Conservation (phyloP, 2,329 filamentous ascomycete species). For the Cercospora sp. region DNA sequence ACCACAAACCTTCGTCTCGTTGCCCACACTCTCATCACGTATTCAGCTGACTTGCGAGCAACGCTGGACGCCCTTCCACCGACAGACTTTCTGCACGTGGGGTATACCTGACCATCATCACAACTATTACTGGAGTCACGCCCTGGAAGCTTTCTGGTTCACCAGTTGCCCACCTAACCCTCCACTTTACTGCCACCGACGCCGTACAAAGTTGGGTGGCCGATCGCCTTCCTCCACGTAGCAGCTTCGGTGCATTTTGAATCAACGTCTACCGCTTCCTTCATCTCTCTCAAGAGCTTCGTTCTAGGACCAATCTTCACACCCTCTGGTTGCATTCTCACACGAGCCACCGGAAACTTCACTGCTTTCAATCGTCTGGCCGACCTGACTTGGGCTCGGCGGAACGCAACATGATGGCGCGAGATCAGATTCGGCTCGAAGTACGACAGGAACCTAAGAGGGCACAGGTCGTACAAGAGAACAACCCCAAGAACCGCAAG, state of each 20-base stretch:
- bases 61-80: constrained; percentile 3
- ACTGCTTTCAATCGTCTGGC: constrained; percentile 11
- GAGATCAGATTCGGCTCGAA: constrained; percentile 19
- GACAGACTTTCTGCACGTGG: constrained; percentile 10
- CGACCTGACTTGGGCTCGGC: constrained; percentile 1
- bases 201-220: background rate
- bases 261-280: constrained; percentile 12
- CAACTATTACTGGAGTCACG: constrained; percentile 1
- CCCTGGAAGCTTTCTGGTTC: background rate
- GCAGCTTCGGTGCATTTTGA: constrained; percentile 7
- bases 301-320: background rate
- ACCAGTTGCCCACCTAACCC: background rate
- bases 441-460: constrained; percentile 28
- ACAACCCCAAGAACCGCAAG: constrained; percentile 57
- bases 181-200: background rate
- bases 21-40: constrained; percentile 8
- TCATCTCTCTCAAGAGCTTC: background rate
- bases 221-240: background rate
- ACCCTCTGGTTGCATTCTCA: constrained; percentile 13
- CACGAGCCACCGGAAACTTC: background rate
- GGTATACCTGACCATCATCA: constrained; percentile 4
- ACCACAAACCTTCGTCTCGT: constrained; percentile 22
- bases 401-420: constrained; percentile 50
- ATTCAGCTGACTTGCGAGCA: constrained; percentile 14
- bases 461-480: constrained; percentile 31